Evolutionary conservation across 169 alveolate species (phyloP).

Genomic region (Besnoitia besnoiti): DNA sequence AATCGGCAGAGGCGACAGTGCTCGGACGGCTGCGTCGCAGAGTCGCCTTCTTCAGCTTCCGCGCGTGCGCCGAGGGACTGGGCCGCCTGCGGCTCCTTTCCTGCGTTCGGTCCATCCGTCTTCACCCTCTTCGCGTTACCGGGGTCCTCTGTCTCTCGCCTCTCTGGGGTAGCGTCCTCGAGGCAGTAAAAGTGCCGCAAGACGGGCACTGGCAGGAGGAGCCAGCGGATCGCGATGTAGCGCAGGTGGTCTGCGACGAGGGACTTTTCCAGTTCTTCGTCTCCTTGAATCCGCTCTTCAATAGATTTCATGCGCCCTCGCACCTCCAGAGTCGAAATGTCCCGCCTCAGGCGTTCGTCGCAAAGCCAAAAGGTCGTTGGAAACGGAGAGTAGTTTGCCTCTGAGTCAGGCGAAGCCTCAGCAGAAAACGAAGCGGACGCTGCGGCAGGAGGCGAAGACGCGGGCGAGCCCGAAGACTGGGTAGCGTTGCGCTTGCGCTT

Average conservation of each 20-base stretch:
- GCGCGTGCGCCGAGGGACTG: not conserved
- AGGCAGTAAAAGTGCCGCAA: conserved; percentile 31
- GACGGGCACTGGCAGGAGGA: not conserved
- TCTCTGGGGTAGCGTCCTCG: not conserved
- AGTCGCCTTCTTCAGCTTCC: not conserved
- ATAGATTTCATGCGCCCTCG: conserved; percentile 51
- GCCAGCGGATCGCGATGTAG: conserved; percentile 59
- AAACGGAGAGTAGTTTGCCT: conserved; percentile 26
- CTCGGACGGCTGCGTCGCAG: not conserved
- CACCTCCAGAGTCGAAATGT: conserved; percentile 55
- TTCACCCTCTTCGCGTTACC: not conserved
- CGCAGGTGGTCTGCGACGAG: conserved; percentile 51
- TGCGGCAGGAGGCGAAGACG: too few relatives aligned
- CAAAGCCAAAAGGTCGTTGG: conserved; percentile 67
- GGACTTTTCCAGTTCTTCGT: not conserved
- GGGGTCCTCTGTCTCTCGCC: not conserved
- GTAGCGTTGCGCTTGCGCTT: not conserved
- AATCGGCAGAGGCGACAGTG: conserved; percentile 40
- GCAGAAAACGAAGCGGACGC: too few relatives aligned
- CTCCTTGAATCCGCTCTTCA: not conserved
- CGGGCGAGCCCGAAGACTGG: not conserved
- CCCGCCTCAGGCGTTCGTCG: not conserved
- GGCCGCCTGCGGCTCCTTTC: not conserved
- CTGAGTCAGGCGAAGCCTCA: not conserved
- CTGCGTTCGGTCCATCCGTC: not conserved